Evolutionary conservation across 495 filamentous ascomycete species (phyloP).

Genomic region (Darksidea phi): DNA sequence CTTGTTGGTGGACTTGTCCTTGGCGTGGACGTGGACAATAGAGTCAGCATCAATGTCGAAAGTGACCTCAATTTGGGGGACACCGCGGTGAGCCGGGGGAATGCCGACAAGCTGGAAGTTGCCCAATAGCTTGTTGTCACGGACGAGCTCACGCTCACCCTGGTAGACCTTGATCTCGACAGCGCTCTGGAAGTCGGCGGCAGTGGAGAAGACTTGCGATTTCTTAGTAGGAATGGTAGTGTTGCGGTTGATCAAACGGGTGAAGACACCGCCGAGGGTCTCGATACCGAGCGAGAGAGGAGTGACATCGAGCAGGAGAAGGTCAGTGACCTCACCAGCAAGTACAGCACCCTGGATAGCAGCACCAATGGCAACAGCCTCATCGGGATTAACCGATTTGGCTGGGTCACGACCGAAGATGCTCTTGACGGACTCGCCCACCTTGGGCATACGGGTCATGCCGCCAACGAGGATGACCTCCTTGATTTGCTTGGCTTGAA

Average conservation of each 20-base stretch:
- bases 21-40: slow-evolving; percentile 97
- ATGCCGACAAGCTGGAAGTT: slow-evolving; percentile 99
- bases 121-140: slow-evolving; percentile 97
- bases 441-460: slow-evolving; percentile 99
- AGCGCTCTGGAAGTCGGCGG: slow-evolving; percentile 97
- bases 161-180: slow-evolving; percentile 99
- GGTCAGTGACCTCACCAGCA: slow-evolving; percentile 93
- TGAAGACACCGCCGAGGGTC: slow-evolving; percentile 99
- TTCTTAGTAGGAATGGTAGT: slow-evolving; percentile 99
- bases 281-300: slow-evolving; percentile 98
- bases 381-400: slow-evolving; percentile 98
- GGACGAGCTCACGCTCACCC: slow-evolving; percentile 98
- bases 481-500: slow-evolving; percentile 94
- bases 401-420: slow-evolving; percentile 98
- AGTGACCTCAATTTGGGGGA: slow-evolving; percentile 96
- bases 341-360: slow-evolving; percentile 97
- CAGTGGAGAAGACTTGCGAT: slow-evolving; percentile 97
- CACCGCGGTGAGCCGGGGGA: slow-evolving; percentile 94
- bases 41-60: slow-evolving; percentile 99
- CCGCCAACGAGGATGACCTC: slow-evolving; percentile 98
- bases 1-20: slow-evolving; percentile 99
- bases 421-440: slow-evolving; percentile 92
- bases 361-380: slow-evolving; percentile 98
- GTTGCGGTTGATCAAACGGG: slow-evolving; percentile 98
- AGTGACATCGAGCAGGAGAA: slow-evolving; percentile 94